A percentile compares a stretch with the other conserved stretches of the same genome.
phyloP scores from a whole-genome alignment of 768 basidiomycete species.

The Lepiota venenata region DNA sequence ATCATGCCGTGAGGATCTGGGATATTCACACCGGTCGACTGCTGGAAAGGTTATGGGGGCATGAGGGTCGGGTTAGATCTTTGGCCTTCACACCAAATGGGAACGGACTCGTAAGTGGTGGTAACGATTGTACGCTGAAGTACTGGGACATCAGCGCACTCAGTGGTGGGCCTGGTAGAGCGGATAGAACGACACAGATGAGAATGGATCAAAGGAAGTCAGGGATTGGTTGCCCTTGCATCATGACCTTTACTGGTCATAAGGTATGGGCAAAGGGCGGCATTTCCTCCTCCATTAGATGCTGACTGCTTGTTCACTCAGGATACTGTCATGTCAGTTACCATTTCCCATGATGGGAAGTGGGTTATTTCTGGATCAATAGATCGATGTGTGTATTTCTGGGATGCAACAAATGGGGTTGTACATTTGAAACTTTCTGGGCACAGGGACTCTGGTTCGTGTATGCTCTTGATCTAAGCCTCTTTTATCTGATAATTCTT shows the following conservation, averaged over 20 bases:
- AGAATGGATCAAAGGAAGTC: constrained; percentile 63
- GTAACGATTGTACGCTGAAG: constrained; percentile 79
- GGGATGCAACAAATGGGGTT: constrained; percentile 54
- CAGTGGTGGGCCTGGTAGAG: constrained; percentile 50
- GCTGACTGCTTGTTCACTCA: constrained; percentile 53
- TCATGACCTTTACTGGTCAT: constrained; percentile 80
- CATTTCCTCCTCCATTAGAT: constrained; percentile 30
- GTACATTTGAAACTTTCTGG: constrained; percentile 76
- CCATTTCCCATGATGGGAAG: constrained; percentile 74
- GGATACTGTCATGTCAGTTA: constrained; percentile 35
- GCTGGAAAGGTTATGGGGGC: constrained; percentile 69
- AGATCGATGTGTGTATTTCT: constrained; percentile 79
- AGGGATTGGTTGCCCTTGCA: constrained; percentile 39
- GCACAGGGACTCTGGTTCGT: constrained; percentile 23
- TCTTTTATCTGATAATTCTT: neutral
- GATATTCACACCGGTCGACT: constrained; percentile 59
- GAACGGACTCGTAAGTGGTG: constrained; percentile 82
- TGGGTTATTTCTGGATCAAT: constrained; percentile 77
- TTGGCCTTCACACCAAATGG: constrained; percentile 90
- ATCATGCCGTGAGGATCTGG: constrained; percentile 75
- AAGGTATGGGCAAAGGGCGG: constrained; percentile 45
- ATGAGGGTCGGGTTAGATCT: constrained; percentile 78
- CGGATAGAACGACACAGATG: constrained; percentile 12
- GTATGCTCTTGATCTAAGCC: neutral
- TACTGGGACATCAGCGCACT: constrained; percentile 82